Percentiles rank a stretch among this genome's conserved stretches.
Conservation (phyloP, 176 grass and related monocot species). For the Raddia distichophylla region DNA sequence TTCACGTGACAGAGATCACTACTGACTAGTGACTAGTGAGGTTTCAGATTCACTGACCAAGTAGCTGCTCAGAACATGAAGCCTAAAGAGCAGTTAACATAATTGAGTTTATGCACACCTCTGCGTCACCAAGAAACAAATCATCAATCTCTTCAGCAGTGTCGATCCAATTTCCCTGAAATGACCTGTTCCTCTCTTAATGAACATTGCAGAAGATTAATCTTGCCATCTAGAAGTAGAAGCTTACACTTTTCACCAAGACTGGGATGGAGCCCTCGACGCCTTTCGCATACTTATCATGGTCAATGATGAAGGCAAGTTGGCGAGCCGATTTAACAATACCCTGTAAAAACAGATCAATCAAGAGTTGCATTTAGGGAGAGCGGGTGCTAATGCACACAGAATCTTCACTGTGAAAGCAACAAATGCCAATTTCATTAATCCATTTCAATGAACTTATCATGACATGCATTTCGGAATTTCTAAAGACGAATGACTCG, state of each 20-base stretch:
- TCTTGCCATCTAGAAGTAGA: neutral
- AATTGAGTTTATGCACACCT: conserved; percentile 52
- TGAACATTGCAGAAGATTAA: conserved; percentile 22
- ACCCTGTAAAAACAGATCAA: conserved; percentile 31
- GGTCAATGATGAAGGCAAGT: conserved; percentile 69
- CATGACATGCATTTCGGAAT: neutral
- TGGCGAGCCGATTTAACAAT: conserved; percentile 61
- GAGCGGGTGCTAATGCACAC: neutral
- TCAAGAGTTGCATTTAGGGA: neutral
- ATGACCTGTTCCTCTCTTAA: conserved; percentile 42
- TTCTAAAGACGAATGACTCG: neutral
- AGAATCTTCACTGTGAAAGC: neutral
- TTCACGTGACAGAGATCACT: neutral
- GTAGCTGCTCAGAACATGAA: neutral
- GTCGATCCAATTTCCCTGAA: conserved; percentile 85
- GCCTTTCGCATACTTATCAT: conserved; percentile 66
- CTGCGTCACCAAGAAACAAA: conserved; percentile 87
- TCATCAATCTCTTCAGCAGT: conserved; percentile 90
- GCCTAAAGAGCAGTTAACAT: neutral
- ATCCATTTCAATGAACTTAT: neutral
- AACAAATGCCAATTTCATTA: neutral
- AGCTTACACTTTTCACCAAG: conserved; percentile 80
- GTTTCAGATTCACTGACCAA: neutral
- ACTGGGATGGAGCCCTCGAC: conserved; percentile 82
- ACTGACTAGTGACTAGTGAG: too few relatives aligned